Percentiles rank a stretch among this genome's conserved stretches.
phyloP scores from a whole-genome alignment of 2,329 filamentous ascomycete species.

The Teratosphaeria zuluensis region DNA sequence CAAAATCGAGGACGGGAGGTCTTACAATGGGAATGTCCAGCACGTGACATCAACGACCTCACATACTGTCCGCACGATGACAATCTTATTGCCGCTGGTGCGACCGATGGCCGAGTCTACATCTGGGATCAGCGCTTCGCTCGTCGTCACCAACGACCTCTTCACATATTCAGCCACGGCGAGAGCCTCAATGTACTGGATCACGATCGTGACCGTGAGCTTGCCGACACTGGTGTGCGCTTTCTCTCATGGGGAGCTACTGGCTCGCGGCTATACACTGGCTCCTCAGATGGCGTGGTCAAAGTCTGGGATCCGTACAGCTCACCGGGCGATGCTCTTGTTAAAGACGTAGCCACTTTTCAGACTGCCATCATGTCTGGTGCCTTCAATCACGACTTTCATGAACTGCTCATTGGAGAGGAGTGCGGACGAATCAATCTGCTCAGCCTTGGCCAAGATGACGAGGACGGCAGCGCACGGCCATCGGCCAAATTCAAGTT shows the following conservation, averaged over 20 bases:
- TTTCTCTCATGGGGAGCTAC: slow-evolving; percentile 49
- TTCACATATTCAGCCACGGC: slow-evolving; percentile 45
- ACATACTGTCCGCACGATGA: slow-evolving; percentile 37
- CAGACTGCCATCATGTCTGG: slow-evolving; percentile 49
- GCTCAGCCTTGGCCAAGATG: slow-evolving; percentile 31
- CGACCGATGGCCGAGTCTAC: slow-evolving; percentile 50
- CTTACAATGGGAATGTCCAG: slow-evolving; percentile 46
- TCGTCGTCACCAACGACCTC: slow-evolving; percentile 28
- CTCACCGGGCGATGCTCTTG: slow-evolving; percentile 40
- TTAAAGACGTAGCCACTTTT: slow-evolving; percentile 41
- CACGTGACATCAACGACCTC: slow-evolving; percentile 53
- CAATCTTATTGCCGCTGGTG: slow-evolving; percentile 47
- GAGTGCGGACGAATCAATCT: slow-evolving; percentile 46
- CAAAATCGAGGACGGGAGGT: slow-evolving; percentile 24
- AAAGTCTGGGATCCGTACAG: slow-evolving; percentile 51
- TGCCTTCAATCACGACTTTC: slow-evolving; percentile 46
- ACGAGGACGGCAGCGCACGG: slow-evolving; percentile 15
- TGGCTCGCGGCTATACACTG: slow-evolving; percentile 46
- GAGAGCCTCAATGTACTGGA: slow-evolving; percentile 40
- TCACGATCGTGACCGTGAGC: slow-evolving; percentile 35
- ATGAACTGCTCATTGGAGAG: slow-evolving; percentile 48
- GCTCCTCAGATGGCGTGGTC: slow-evolving; percentile 51
- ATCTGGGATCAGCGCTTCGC: slow-evolving; percentile 47
- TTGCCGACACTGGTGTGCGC: slow-evolving; percentile 48
- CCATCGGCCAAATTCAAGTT: slow-evolving; percentile 14